phyloP scores from a whole-genome alignment of 768 basidiomycete species.

The Panus rudis region DNA sequence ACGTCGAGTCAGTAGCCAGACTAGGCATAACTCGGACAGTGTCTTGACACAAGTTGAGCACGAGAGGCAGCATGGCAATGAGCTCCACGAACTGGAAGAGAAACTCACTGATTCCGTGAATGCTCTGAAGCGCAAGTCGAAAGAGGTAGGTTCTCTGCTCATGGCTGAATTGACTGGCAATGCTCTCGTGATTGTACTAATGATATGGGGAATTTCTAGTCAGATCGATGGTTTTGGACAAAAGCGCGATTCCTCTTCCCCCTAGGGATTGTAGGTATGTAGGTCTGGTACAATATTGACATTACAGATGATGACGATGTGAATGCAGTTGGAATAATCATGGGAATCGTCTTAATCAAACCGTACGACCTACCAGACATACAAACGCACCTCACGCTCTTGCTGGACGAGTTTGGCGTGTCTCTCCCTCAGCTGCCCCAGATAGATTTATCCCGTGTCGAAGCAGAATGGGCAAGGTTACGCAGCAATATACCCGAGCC shows the following conservation, averaged over 20 bases:
- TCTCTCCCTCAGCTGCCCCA: conserved; percentile 55
- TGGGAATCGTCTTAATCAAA: conserved; percentile 61
- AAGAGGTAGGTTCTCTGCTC: too few relatives aligned
- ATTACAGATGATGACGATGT: neutral
- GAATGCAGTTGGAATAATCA: conserved; percentile 50
- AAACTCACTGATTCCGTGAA: conserved; percentile 20
- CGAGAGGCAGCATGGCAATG: conserved; percentile 8
- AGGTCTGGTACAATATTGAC: conserved; percentile 1
- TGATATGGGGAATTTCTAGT: too few relatives aligned
- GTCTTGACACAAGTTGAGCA: too few relatives aligned
- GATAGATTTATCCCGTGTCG: conserved; percentile 61
- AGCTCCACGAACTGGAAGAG: conserved; percentile 6
- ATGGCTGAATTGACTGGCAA: too few relatives aligned
- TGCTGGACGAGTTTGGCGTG: conserved; percentile 68
- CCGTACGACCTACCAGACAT: conserved; percentile 62
- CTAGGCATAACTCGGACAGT: neutral
- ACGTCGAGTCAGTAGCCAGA: neutral
- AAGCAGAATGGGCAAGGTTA: conserved; percentile 64
- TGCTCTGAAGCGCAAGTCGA: conserved; percentile 19
- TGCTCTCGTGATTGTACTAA: too few relatives aligned
- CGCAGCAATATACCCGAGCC: conserved; percentile 67
- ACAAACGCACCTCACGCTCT: conserved; percentile 56
- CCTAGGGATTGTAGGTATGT: conserved; percentile 57
- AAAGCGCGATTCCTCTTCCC: conserved; percentile 61
- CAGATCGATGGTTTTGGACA: conserved; percentile 19